Base-by-base conservation (phyloP, 768 basidiomycete genomes). In the Termitomyces bulborhizus region DNA sequence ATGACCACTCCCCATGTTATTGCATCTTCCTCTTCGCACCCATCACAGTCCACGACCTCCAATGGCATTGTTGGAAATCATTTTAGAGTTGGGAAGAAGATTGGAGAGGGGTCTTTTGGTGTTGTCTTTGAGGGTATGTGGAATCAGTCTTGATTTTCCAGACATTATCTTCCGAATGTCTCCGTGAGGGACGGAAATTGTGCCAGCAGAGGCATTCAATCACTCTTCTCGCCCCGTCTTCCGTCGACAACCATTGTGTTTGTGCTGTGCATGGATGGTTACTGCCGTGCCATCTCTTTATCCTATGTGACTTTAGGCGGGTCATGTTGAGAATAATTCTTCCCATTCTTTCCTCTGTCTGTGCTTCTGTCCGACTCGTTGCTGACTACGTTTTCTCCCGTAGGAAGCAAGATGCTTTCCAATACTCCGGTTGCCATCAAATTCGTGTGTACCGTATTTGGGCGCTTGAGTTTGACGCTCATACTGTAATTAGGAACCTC, bases 71-170 rank as follows among this genome's bases (percentile, higher is more conserved):
- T 91, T 56, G 89, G 89, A 42, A 84, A 77, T 64, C 83, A 90
- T 68, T 91, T 83, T 68, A 81, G 90, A 60, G 94, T 98, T 50
- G 96, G 96, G 49, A 94, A 96, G 81, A 98, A 98, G 84, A 96
- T 98, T 69, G 96, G 96, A 46, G 96, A 99, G 74, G 96, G 96
- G 49, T 91, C 88, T n/a, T 99, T 99, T 69, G 96, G 96, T 65
- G 96, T 98, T 61, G 88, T 98, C 59, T 93, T 97, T 72, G 87
- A 98, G 81, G 88, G 97, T 94, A 66, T 49, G 77, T 53, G 6
- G 51, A 27, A n/a, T 54, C 52, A 43, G 50, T 6, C 42, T 15
- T 57, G 26, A 32, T 48, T 3, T 45, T 51, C 31, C 46, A 46
- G n/a, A 13, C 29, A 41, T 29, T n/a, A 26, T 49, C 27, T 24